Percentiles rank a stretch among this genome's conserved stretches.
phyloP scores from a whole-genome alignment of 768 basidiomycete species.

The Macrocybe gigantea region DNA sequence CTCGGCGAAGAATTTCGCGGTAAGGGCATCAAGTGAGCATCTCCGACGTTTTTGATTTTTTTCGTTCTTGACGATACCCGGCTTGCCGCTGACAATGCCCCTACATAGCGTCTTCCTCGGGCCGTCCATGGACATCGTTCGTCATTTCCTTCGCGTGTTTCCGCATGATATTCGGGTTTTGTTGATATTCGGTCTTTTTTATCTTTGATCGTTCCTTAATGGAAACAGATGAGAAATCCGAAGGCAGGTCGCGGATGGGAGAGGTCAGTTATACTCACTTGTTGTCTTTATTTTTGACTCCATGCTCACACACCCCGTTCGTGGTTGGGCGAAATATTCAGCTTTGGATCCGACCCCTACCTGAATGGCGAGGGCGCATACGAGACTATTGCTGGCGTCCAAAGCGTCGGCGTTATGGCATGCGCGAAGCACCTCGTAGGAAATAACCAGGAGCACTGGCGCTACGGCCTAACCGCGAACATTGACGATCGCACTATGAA shows the following conservation, averaged over 20 bases:
- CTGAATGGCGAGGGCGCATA: conserved; percentile 56
- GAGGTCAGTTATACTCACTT: conserved; percentile 18
- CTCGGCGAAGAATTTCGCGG: conserved; percentile 65
- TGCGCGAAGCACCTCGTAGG: conserved; percentile 48
- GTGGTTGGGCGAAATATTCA: conserved; percentile 5
- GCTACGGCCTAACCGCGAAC: conserved; percentile 37
- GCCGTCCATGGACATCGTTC: conserved; percentile 50
- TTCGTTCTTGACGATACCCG: background rate
- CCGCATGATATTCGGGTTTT: background rate
- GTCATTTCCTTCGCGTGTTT: conserved; percentile 9
- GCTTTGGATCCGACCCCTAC: conserved; percentile 58
- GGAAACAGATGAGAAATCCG: conserved; percentile 44
- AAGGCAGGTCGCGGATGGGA: conserved; percentile 47
- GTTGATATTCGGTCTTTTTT: too few species aligned
- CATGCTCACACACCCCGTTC: too few species aligned
- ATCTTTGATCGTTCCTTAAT: too few species aligned
- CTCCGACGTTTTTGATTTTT: background rate
- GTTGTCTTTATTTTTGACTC: too few species aligned
- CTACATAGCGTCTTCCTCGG: conserved; percentile 40
- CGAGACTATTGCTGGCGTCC: conserved; percentile 54
- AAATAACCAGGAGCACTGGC: conserved; percentile 49
- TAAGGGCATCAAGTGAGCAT: conserved; percentile 48
- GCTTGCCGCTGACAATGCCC: background rate
- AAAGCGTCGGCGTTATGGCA: conserved; percentile 55
- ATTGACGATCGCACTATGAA: conserved; percentile 54